Conservation (phyloP, 2,329 filamentous ascomycete genomes). For the Verticillium tricorpus region DNA sequence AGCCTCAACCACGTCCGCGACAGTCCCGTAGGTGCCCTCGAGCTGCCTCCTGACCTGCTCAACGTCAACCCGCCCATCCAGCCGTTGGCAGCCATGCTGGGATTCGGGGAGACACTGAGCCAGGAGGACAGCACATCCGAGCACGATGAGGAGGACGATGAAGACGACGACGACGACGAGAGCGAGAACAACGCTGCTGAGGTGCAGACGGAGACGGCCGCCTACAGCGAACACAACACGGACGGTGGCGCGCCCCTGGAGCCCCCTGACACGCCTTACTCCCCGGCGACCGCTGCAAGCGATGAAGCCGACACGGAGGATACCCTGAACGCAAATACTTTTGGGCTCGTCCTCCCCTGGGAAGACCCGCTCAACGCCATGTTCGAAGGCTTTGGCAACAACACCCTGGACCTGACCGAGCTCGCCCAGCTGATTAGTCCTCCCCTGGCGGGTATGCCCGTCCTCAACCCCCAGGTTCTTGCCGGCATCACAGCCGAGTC, state of each 20-base stretch:
- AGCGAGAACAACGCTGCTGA: slow-evolving; percentile 10
- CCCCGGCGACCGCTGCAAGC: neutral
- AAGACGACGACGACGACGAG: slow-evolving; percentile 11
- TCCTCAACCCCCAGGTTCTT: neutral
- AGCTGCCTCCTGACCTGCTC: neutral
- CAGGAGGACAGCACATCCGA: neutral
- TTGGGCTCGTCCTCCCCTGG: neutral
- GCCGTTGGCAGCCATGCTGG: neutral
- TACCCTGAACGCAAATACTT: slow-evolving; percentile 2
- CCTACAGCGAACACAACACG: slow-evolving; percentile 14
- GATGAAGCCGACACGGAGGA: neutral
- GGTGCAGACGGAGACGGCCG: slow-evolving; percentile 12
- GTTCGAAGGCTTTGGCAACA: neutral
- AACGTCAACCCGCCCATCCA: neutral
- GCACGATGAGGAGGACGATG: slow-evolving; percentile 13
- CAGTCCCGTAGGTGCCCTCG: slow-evolving; percentile 4
- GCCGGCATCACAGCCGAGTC: neutral
- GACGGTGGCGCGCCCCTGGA: slow-evolving; percentile 4
- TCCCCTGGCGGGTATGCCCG: neutral
- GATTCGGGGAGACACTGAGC: neutral
- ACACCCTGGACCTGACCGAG: neutral
- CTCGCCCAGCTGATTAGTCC: neutral
- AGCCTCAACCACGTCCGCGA: slow-evolving; percentile 8
- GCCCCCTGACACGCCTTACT: neutral
- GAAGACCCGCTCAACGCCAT: neutral